Percentiles rank a stretch among this genome's conserved stretches.
Evolutionary conservation across 106 monocot species (phyloP).

Genomic region (Gastrodia elata): DNA sequence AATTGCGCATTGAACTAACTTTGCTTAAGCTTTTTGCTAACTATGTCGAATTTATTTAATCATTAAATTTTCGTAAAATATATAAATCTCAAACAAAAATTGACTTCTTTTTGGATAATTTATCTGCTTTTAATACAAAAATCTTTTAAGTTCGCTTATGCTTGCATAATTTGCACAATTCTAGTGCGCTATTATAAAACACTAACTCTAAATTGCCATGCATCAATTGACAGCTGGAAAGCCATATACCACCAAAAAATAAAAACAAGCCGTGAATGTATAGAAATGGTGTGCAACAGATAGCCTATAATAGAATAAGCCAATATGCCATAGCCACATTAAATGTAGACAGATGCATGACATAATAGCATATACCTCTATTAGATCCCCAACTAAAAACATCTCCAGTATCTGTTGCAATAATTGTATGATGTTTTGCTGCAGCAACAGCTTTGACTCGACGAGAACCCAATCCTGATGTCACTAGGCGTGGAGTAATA

Average conservation of each 20-base stretch:
- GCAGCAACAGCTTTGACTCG: constrained; percentile 72
- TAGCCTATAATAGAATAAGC: not conserved
- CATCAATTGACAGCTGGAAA: no score
- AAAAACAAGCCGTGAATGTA: not conserved
- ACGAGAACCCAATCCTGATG: constrained; percentile 53
- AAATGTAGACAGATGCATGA: not conserved
- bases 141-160: no score
- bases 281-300: not conserved
- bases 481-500: constrained; percentile 86
- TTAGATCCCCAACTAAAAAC: constrained; percentile 99
- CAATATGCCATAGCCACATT: not conserved
- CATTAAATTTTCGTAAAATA: no score
- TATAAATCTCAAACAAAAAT: no score
- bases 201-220: no score
- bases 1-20: no score
- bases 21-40: no score
- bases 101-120: no score
- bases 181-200: no score
- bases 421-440: constrained; percentile 94
- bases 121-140: no score
- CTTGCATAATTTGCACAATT: no score
- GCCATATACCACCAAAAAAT: not conserved
- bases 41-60: no score
- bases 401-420: constrained; percentile 86
- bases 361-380: constrained; percentile 46